These are phyloP conservation scores for Bipolaris cookei DNA, from an alignment of 2,329 filamentous ascomycete species.

Conservation along the genomic window DNA sequence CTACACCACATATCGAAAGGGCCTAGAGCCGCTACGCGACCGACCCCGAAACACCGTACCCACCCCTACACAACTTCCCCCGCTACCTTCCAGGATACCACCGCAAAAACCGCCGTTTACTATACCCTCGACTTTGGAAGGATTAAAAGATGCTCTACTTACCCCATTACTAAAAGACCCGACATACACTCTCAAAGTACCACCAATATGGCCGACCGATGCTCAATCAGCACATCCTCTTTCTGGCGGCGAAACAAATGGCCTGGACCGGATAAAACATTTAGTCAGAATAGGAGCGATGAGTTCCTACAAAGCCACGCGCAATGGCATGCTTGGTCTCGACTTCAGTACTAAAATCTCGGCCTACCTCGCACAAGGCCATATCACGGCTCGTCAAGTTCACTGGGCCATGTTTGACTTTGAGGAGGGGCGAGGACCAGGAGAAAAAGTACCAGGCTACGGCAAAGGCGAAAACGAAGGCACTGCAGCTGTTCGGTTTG, in stretches of 20 bases:
- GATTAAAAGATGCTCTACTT: constrained; percentile 61
- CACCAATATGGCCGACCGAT: constrained; percentile 61
- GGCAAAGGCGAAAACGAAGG: constrained; percentile 75
- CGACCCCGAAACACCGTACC: constrained; percentile 66
- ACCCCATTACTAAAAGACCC: constrained; percentile 61
- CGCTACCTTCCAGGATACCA: constrained; percentile 64
- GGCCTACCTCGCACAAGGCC: constrained; percentile 73
- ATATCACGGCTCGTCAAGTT: constrained; percentile 73
- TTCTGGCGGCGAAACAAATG: constrained; percentile 69
- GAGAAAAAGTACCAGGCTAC: constrained; percentile 57
- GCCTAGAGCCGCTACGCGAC: constrained; percentile 71
- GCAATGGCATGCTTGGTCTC: constrained; percentile 72
- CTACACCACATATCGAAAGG: constrained; percentile 77
- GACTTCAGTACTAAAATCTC: constrained; percentile 81
- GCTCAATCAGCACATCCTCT: constrained; percentile 69
- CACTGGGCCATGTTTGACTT: constrained; percentile 72
- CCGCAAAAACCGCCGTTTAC: constrained; percentile 67
- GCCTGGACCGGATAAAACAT: constrained; percentile 63
- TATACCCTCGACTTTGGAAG: constrained; percentile 63
- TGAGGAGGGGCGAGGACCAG: constrained; percentile 64
- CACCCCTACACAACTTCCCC: constrained; percentile 63
- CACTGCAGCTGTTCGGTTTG: constrained; percentile 71
- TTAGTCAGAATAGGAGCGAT: constrained; percentile 67
- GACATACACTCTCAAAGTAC: constrained; percentile 55
- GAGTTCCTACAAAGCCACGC: constrained; percentile 70